Percentiles rank a stretch among this genome's conserved stretches.
Conservation (phyloP, 495 filamentous ascomycete genomes). For the Stereocaulon alpinum region DNA sequence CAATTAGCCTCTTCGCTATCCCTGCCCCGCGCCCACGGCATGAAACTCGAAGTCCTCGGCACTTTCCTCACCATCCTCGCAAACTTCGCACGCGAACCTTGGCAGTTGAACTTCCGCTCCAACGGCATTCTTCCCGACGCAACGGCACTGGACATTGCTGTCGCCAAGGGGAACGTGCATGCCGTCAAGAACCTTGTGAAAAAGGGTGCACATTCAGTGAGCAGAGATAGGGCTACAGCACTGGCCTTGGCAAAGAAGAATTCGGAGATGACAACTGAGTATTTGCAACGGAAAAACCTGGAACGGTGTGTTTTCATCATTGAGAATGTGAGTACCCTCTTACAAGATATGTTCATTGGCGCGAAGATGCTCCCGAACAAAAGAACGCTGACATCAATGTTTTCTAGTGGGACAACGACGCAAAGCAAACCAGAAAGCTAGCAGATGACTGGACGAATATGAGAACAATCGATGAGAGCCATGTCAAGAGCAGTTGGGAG, state of each 20-base stretch:
- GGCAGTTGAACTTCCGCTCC: constrained; percentile 21
- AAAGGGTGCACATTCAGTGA: constrained; percentile 16
- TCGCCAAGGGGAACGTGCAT: constrained; percentile 20
- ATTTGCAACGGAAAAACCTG: constrained; percentile 18
- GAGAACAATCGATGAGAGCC: constrained; percentile 22
- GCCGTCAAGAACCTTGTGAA: constrained; percentile 23
- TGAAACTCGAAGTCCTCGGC: constrained; percentile 24
- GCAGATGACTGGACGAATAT: constrained; percentile 26
- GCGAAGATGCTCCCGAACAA: no score
- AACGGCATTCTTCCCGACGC: constrained; percentile 19
- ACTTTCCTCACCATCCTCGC: constrained; percentile 18
- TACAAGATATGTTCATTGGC: no score
- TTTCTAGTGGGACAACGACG: constrained; percentile 17
- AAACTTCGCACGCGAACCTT: constrained; percentile 11
- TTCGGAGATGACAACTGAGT: constrained; percentile 12
- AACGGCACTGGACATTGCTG: constrained; percentile 23
- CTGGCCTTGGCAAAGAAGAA: constrained; percentile 3
- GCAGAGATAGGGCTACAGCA: constrained; percentile 10
- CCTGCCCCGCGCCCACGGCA: constrained; percentile 19
- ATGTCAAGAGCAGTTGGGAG: constrained; percentile 21
- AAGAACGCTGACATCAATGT: no score
- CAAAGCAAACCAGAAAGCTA: constrained; percentile 11
- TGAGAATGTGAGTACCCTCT: constrained; percentile 8
- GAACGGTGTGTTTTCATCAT: constrained; percentile 24
- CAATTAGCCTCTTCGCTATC: constrained; percentile 18